Evolutionary conservation across 805 yeast species (phyloP).

Genomic region (Hanseniaspora lachancei): DNA sequence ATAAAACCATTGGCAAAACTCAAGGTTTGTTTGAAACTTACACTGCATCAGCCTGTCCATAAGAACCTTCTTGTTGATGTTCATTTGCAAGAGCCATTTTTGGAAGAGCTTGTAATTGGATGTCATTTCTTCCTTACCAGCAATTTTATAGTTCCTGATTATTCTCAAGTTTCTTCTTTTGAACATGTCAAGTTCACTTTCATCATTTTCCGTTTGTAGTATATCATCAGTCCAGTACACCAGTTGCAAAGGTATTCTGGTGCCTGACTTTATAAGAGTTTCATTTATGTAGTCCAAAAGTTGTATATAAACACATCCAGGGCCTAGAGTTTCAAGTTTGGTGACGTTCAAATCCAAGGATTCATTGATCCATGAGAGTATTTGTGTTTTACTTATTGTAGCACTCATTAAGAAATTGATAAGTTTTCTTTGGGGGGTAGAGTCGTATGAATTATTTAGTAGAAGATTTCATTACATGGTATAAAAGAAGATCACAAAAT

Average conservation of each 20-base stretch:
- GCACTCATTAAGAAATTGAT: not conserved
- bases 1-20: slow-evolving; percentile 85
- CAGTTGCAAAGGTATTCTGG: not conserved
- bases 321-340: slow-evolving; percentile 86
- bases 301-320: slow-evolving; percentile 92
- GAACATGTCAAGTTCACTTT: not conserved
- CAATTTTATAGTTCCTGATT: slow-evolving; percentile 23
- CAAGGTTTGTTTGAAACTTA: slow-evolving; percentile 84
- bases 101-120: slow-evolving; percentile 80
- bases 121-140: slow-evolving; percentile 57
- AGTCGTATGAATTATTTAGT: too few relatives aligned
- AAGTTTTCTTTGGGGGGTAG: too few relatives aligned
- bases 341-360: slow-evolving; percentile 50
- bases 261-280: slow-evolving; percentile 47
- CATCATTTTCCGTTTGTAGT: not conserved
- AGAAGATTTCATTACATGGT: too few relatives aligned
- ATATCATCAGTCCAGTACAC: slow-evolving; percentile 10
- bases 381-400: slow-evolving; percentile 16
- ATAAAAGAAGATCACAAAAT: too few relatives aligned
- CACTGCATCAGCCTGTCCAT: slow-evolving; percentile 77
- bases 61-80: slow-evolving; percentile 60
- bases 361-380: slow-evolving; percentile 73
- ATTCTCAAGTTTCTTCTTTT: not conserved
- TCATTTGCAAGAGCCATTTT: slow-evolving; percentile 57
- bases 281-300: slow-evolving; percentile 78